These are phyloP conservation scores for Candida nitratophila DNA, from an alignment of 805 yeast species.

Conservation along the genomic window DNA sequence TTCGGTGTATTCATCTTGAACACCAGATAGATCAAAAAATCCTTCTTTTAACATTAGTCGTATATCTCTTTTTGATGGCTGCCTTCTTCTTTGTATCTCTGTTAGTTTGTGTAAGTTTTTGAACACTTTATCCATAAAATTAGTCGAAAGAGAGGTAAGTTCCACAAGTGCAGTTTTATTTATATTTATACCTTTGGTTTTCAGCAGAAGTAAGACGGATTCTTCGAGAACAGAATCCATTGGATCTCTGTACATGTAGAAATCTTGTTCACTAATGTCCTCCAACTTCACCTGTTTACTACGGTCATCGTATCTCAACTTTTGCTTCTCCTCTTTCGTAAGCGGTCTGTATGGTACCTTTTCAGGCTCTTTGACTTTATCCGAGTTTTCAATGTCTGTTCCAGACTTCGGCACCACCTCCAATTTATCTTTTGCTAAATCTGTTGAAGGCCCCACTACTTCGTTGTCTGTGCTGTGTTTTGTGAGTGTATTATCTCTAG, in stretches of 20 bases:
- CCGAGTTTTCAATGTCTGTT: too few species aligned
- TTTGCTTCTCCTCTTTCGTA: conserved; percentile 4
- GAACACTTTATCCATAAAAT: conserved; percentile 32
- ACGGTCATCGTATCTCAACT: conserved; percentile 1
- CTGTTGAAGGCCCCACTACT: too few species aligned
- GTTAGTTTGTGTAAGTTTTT: conserved; percentile 40
- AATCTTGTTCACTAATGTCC: background rate
- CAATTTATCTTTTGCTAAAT: too few species aligned
- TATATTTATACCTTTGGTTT: conserved; percentile 24
- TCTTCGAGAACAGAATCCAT: conserved; percentile 26
- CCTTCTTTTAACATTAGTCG: conserved; percentile 36
- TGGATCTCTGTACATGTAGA: conserved; percentile 10
- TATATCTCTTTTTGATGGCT: conserved; percentile 48
- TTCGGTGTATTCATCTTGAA: conserved; percentile 29
- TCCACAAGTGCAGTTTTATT: conserved; percentile 31
- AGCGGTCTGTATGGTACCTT: background rate
- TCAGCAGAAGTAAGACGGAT: conserved; percentile 31
- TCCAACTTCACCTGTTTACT: background rate
- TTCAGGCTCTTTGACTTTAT: background rate
- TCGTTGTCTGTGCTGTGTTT: too few species aligned
- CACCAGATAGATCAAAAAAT: conserved; percentile 29
- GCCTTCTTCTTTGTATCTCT: conserved; percentile 52
- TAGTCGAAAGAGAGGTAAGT: conserved; percentile 27
- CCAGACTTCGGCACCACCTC: too few species aligned
- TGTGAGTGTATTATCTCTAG: too few species aligned